Percentiles rank a stretch among this genome's conserved stretches.
phyloP scores from a whole-genome alignment of 108 stramenopile genomes.

The Tribonema minus region DNA sequence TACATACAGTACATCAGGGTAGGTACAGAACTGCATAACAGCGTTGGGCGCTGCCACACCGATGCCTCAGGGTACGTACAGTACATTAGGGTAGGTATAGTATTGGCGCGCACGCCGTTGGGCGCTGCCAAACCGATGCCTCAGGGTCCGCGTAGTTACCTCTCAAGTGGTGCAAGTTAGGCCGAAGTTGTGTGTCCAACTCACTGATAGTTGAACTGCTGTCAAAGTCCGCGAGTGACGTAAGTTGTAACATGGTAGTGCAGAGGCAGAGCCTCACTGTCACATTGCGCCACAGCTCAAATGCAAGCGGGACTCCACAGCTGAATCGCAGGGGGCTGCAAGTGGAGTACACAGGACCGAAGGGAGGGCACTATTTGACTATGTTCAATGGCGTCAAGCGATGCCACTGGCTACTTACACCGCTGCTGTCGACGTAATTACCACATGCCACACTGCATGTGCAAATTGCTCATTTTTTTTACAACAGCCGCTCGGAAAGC shows the following conservation, averaged over 20 bases:
- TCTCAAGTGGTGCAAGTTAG: not conserved
- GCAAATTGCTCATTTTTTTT: no score
- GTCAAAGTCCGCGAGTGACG: not conserved
- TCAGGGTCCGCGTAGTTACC: conserved; percentile 51
- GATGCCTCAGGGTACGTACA: conserved; percentile 64
- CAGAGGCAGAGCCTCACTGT: not conserved
- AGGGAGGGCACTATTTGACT: no score
- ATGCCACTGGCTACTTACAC: no score
- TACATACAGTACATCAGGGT: not conserved
- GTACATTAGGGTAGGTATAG: not conserved
- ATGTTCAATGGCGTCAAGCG: no score
- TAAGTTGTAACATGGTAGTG: not conserved
- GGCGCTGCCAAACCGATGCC: conserved; percentile 81
- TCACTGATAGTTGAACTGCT: not conserved
- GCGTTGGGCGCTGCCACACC: conserved; percentile 82
- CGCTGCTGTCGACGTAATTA: no score
- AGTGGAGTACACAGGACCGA: no score
- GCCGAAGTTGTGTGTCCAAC: not conserved
- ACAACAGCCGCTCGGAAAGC: no score
- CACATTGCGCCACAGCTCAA: no score
- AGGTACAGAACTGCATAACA: not conserved
- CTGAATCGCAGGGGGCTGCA: no score
- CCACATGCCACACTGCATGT: no score
- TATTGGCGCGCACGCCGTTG: conserved; percentile 92
- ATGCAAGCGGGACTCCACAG: no score